Base-by-base conservation (phyloP, 805 yeast species). In the Saturnispora zaruensis region DNA sequence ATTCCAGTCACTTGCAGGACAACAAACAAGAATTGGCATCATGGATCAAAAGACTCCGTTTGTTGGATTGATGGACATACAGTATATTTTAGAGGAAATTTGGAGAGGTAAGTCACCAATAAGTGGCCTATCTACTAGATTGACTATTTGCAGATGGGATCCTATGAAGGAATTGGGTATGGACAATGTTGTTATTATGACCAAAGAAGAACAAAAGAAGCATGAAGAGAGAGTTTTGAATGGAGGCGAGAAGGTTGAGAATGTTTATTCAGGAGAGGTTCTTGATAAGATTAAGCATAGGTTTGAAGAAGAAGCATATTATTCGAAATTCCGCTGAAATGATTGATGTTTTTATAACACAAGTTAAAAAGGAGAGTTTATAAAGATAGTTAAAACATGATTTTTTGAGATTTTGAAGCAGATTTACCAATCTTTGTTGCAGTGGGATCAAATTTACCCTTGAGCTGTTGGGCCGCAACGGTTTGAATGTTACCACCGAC, bases 61-160 rank as follows among this genome's bases (percentile, higher is more conserved):
- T 49, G 72, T 86, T 26, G 74, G 88, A 1, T 59, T 82, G 50
- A 70, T 68, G 44, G 99, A 93, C 53, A 81, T 87, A 25, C 84
- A 81, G 42, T 93, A 89, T 62, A 73, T 91, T 14, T 72, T 90
- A 33, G 98, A 91, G 62, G 99, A 93, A 67, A 84, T 93, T 3
- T 93, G 81, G 71, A 79, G 95, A 53, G 97, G 98, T 13, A 88
- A 89, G 65, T 84, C 96, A 0, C 93, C 95, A 16, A 75, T 90
- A 13, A 83, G 95, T 16, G 85, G 90, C 18, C 86, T 75, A 58
- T 82, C 90, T 5, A 86, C 95, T 1, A 78, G 89, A 58, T 70
- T 91, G 52, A 79, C 91, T 1, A 72, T 93, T 37, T 81, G 95
- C 1, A 73, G 86, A 62, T 93, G 99, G 99, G 84, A 81, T 54